phyloP scores from a whole-genome alignment of 1,284 basidiomycete genomes.

The Fomitopsis palustris region DNA sequence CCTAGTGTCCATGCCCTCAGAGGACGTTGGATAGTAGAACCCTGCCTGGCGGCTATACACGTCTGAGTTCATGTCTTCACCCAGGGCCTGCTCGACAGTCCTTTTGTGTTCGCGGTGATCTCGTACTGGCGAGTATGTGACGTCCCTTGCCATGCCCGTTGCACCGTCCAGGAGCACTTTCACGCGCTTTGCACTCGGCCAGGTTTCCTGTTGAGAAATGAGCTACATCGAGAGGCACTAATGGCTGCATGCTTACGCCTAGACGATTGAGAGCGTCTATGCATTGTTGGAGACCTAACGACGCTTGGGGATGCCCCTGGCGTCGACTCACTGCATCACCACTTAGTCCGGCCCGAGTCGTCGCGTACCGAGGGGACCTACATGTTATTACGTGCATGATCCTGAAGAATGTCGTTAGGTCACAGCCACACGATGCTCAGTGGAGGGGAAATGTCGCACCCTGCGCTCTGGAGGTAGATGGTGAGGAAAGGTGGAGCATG shows the following conservation, averaged over 20 bases:
- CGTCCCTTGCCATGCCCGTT: conserved; percentile 48
- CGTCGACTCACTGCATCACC: conserved; percentile 53
- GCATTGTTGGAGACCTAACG: conserved; percentile 62
- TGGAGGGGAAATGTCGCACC: conserved; percentile 40
- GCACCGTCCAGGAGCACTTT: conserved; percentile 71
- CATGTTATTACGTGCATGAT: conserved; percentile 83
- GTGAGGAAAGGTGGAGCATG: conserved; percentile 68
- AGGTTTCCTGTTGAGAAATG: conserved; percentile 43
- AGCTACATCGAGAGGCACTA: conserved; percentile 12
- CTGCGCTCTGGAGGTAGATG: conserved; percentile 73
- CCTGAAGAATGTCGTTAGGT: conserved; percentile 37
- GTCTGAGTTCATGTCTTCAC: conserved; percentile 46
- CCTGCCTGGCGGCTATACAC: conserved; percentile 33
- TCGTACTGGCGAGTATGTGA: conserved; percentile 17
- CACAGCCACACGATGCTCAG: too few relatives aligned
- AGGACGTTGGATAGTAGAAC: conserved; percentile 6
- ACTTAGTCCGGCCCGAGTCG: conserved; percentile 8
- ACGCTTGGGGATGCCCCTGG: conserved; percentile 67
- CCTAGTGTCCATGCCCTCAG: conserved; percentile 6
- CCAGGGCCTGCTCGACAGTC: conserved; percentile 63
- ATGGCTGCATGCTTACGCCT: conserved; percentile 43
- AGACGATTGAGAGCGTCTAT: conserved; percentile 68
- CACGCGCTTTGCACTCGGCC: conserved; percentile 74
- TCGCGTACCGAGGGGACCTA: conserved; percentile 24
- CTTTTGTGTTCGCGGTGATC: conserved; percentile 44